Evolutionary conservation across 495 filamentous ascomycete species (phyloP).

Genomic region (Podospora australis): DNA sequence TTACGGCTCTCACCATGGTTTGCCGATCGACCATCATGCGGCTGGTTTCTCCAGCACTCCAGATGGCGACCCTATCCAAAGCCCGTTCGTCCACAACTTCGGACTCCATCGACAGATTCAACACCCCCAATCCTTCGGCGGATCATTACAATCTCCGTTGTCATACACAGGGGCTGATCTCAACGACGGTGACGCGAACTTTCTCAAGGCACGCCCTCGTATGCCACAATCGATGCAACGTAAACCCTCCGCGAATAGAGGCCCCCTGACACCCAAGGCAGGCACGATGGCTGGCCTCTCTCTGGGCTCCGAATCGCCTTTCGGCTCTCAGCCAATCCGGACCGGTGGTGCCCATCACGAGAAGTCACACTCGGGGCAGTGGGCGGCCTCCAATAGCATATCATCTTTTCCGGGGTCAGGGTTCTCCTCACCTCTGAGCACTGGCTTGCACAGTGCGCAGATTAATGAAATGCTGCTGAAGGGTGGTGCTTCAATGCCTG

Average conservation of each 20-base stretch:
- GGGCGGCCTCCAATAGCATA: constrained; percentile 70
- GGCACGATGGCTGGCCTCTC: constrained; percentile 32
- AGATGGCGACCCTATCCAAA: constrained; percentile 80
- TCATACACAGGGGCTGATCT: constrained; percentile 52
- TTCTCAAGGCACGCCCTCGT: constrained; percentile 48
- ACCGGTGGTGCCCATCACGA: constrained; percentile 63
- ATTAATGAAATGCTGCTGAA: constrained; percentile 49
- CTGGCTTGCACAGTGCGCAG: constrained; percentile 39
- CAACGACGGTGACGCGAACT: constrained; percentile 45
- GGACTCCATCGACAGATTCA: constrained; percentile 62
- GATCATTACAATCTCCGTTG: constrained; percentile 44
- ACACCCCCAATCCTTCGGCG: constrained; percentile 46
- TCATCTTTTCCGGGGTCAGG: constrained; percentile 78
- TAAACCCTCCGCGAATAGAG: constrained; percentile 61
- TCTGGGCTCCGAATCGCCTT: constrained; percentile 37
- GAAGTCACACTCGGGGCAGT: constrained; percentile 75
- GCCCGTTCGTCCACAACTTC: constrained; percentile 75
- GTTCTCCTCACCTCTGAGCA: constrained; percentile 60
- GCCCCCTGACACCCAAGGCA: constrained; percentile 76
- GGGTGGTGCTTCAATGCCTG: constrained; percentile 49
- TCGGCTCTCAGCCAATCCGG: constrained; percentile 68
- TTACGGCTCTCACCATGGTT: constrained; percentile 39
- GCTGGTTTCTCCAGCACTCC: constrained; percentile 73
- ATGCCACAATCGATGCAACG: constrained; percentile 58
- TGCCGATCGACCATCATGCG: constrained; percentile 44